Conservation (phyloP, 129 eudicot genomes). For the Arctium minus region DNA sequence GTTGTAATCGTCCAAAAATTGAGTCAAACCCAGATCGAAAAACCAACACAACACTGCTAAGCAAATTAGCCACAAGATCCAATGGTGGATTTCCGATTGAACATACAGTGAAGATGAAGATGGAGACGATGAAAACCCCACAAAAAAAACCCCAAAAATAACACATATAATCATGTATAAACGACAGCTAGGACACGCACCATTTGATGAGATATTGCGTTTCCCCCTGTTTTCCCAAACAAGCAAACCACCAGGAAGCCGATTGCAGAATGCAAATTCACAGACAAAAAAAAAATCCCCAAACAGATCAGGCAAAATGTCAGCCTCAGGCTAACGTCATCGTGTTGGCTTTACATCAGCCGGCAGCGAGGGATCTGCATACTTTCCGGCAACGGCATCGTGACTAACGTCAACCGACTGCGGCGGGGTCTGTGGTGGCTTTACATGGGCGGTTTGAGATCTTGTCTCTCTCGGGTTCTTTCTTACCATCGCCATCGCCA, state of each 20-base stretch:
- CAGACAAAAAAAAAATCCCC: no score
- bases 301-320: no score
- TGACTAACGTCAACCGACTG: slow-evolving; percentile 39
- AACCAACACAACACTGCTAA: background rate
- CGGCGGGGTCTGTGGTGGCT: slow-evolving; percentile 37
- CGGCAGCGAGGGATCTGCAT: slow-evolving; percentile 44
- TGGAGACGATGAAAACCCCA: background rate
- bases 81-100: background rate
- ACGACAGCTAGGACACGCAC: no score
- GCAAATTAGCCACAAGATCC: background rate
- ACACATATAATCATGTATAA: no score
- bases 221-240: no score
- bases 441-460: slow-evolving; percentile 45
- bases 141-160: background rate
- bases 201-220: no score
- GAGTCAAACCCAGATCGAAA: slow-evolving; percentile 12
- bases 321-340: no score
- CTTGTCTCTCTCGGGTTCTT: slow-evolving; percentile 38
- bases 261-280: no score
- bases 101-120: background rate
- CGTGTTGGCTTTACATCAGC: no score
- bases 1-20: background rate
- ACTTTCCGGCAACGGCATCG: slow-evolving; percentile 36
- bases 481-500: slow-evolving; percentile 43
- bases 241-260: no score